Conservation (phyloP, 176 grass and related monocot genomes). For the Zea mays region Zm-B73-REFERENCE-NAM-5.0 NC_050100.1:137894501-137895000, state of each 20-base stretch:
- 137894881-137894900: constrained; percentile 60
- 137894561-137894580: constrained; percentile 56
- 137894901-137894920: constrained; percentile 58
- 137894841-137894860: constrained; percentile 68
- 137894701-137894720: constrained; percentile 70
- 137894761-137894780: constrained; percentile 71
- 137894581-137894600: constrained; percentile 35
- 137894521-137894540: constrained; percentile 51
- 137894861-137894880: constrained; percentile 63
- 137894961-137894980: constrained; percentile 51
- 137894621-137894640: constrained; percentile 67
- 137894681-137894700: constrained; percentile 62
- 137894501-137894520: constrained; percentile 65
- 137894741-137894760: constrained; percentile 57
- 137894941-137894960: constrained; percentile 54
- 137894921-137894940: constrained; percentile 57
- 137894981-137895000: constrained; percentile 8
- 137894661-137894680: constrained; percentile 56
- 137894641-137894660: constrained; percentile 51
- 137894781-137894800: constrained; percentile 73
- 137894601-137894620: constrained; percentile 71
- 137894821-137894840: constrained; percentile 44
- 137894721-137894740: constrained; percentile 48
- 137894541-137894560: constrained; percentile 62
- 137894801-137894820: constrained; percentile 45